Base-by-base conservation (phyloP, 176 grass and related monocot genomes). In the Saccharum officinarum region DNA sequence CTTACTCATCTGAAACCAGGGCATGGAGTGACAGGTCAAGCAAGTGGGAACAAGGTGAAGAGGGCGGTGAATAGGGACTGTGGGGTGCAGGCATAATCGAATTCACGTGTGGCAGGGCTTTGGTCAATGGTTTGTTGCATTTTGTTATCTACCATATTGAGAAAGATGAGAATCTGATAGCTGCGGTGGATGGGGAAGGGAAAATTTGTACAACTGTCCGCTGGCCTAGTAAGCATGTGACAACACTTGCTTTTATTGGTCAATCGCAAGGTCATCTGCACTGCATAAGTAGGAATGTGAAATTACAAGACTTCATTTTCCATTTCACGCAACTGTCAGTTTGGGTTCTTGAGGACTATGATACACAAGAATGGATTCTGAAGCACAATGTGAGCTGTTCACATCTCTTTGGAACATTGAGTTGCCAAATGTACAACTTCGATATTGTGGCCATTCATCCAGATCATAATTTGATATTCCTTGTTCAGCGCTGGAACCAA, bases 291-390 rank as follows among this genome's bases (percentile, higher is more conserved):
- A 3, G 1, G 3, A 12, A 61, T 25, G 0, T 11, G 3, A 0
- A 61, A 23, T 2, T 3, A 1, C 0, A 60, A 10, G 57, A 1
- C 57, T 23, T 7, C 0, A 0, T 0, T 3, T 1, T 60, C 6
- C 3, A 1, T 0, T 60, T 3, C 8, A 49, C 14, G 8, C 4
- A 46, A 0, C 15, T 75, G 8, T 75, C 4, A 12, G 8, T 75
- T 34, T 75, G 46, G 46, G 71, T 74, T 74, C 71, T 74, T 74
- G 42, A 74, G 71, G 71, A 74, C 42, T 74, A 74, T 11, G 25
- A 75, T 52, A 18, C 16, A 54, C 16, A 73, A 2, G 15, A 47
- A 18, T 73, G 71, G 71, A 26, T 47, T 2, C 6, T 30, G 23
- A 69, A 26, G 45, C 26, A 34, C 46, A 52, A 5, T 52, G 72